These are phyloP conservation scores for Leccinum subrobustum DNA, from an alignment of 1,284 basidiomycete genomes.

Conservation along the genomic window DNA sequence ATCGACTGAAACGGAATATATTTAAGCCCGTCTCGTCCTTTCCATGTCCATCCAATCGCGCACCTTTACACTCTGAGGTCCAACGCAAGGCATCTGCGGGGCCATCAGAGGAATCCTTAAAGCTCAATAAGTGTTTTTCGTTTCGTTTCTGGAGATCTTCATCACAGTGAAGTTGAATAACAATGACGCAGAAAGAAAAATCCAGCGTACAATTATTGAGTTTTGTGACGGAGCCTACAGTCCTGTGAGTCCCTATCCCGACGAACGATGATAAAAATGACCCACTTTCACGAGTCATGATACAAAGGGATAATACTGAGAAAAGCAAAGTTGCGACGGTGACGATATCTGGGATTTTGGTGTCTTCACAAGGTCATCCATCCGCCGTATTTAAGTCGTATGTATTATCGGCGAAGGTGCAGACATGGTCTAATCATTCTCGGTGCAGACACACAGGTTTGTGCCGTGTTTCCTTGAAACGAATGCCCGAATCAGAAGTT, in stretches of 20 bases:
- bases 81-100: slow-evolving; percentile 43
- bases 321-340: not conserved
- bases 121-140: slow-evolving; percentile 37
- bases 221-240: slow-evolving; percentile 41
- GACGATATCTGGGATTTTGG: not conserved
- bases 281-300: slow-evolving; percentile 27
- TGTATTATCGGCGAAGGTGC: slow-evolving; percentile 11
- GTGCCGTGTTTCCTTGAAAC: slow-evolving; percentile 4
- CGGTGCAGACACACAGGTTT: slow-evolving; percentile 5
- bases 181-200: not conserved
- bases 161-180: slow-evolving; percentile 2
- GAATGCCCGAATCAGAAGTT: slow-evolving; percentile 2
- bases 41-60: slow-evolving; percentile 13
- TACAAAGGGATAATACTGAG: not conserved
- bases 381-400: slow-evolving; percentile 26
- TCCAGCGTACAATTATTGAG: slow-evolving; percentile 51
- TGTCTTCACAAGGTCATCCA: not conserved
- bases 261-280: not conserved
- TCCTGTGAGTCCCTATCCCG: slow-evolving; percentile 10
- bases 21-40: not conserved
- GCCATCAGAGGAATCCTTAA: slow-evolving; percentile 40
- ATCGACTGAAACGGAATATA: slow-evolving; percentile 38
- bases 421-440: not conserved
- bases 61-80: slow-evolving; percentile 57
- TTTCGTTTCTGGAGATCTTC: slow-evolving; percentile 44